Base-by-base conservation (phyloP, 441 rosid genomes). In the Pelargonium australe region DNA sequence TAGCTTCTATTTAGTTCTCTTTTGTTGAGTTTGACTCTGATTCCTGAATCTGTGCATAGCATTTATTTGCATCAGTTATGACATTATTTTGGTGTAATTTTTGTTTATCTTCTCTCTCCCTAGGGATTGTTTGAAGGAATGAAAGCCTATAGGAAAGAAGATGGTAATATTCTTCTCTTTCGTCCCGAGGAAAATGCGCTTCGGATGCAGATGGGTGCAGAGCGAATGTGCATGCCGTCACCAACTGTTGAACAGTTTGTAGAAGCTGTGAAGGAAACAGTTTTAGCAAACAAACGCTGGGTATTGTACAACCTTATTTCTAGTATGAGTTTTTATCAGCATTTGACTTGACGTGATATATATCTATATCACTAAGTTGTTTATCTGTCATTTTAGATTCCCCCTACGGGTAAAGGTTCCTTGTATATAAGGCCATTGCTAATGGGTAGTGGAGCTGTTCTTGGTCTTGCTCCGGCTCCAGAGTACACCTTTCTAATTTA, bases 341-440 rank as follows among this genome's bases (percentile, higher is more conserved):
- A 28, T 9, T 47, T 73, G 57, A 66, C 23, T 17, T 19, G 64
- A 11, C 14, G 8, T 11, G 11, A 70, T 53, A 5, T 16, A 17
- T 14, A 16, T 53, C 5, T 64, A 53, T 45, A 70, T 69, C 65
- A 57, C 49, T 73, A 61, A 37, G 69, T 74, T 45, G 14, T 55
- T 44, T 8, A 64, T 66, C 12, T 74, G 25, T 69, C 63, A 47
- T 34, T 34, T 34, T 90, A 94, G 98, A 80, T 81, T 76, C 98
- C 98, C 69, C 98, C 97, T 72, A 72, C 84, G 17, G 98, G 93
- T 70, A 91, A 88, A 85, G 98, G 98, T 17, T 75, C 95, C 43
- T 66, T 94, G 70, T 94, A 91, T 68, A 82, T 94, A 5, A 85
- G 98, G 82, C 97, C 97, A 28, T 79, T 88, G 84, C 75, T 88